These are phyloP conservation scores for Larix kaempferi DNA, from an alignment of 75 land plant species.

Conservation along the genomic window DNA sequence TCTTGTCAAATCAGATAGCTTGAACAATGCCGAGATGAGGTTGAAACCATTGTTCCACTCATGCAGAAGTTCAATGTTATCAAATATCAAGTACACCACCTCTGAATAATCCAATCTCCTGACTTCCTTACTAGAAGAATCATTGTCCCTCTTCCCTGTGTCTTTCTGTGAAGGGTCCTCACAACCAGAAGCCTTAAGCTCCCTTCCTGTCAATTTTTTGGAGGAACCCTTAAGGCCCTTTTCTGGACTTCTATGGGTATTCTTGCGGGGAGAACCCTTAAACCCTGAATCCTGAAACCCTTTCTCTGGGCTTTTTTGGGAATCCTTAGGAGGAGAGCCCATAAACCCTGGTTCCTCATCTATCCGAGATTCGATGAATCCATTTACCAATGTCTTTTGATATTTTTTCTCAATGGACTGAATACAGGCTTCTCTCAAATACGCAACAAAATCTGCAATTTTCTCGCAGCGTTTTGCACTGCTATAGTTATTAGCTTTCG, in stretches of 20 bases:
- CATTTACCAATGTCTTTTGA: background rate
- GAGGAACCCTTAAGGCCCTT: background rate
- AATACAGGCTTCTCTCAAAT: constrained; percentile 58
- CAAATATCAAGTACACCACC: constrained; percentile 84
- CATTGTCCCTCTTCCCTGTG: constrained; percentile 10
- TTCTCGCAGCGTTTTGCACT: constrained; percentile 75
- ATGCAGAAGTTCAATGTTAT: constrained; percentile 71
- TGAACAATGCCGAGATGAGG: constrained; percentile 62
- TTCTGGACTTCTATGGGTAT: background rate
- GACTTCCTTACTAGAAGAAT: background rate
- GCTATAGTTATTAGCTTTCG: constrained; percentile 38
- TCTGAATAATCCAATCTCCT: background rate
- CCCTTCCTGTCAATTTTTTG: constrained; percentile 11
- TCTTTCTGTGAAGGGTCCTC: constrained; percentile 7
- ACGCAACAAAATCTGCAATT: constrained; percentile 66
- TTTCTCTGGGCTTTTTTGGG: background rate
- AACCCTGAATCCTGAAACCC: background rate
- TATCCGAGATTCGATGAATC: background rate
- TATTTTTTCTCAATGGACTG: constrained; percentile 9
- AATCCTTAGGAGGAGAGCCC: background rate
- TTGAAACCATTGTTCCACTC: constrained; percentile 68
- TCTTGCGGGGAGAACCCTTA: background rate
- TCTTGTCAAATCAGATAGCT: constrained; percentile 55
- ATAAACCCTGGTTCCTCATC: background rate
- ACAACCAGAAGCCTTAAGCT: constrained; percentile 16